Evolutionary conservation across 148 eudicot species (phyloP), one percentile per base, ranked within the genome.

Genomic region (Suaeda aralocaspica): DNA sequence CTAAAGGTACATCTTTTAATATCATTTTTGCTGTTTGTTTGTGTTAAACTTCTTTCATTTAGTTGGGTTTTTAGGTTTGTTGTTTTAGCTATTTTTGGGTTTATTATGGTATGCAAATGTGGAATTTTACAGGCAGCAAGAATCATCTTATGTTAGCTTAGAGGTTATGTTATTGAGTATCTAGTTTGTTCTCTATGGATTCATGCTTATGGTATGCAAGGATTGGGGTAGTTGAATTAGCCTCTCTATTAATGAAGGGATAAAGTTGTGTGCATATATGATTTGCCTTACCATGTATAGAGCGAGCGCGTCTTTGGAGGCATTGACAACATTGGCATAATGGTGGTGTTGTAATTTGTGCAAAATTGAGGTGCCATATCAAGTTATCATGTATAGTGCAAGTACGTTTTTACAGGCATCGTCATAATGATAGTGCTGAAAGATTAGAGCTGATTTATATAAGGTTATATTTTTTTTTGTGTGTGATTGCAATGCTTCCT

Each of bases 1-100:
- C 84, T 93, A 66, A 93, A 90, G 80, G 96, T 90, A 16, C 28
- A 51, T 30, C n/a, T 39, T 5, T 39, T 19, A 9, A 13, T n/a
- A 3, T 57, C 45, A 53, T 52, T 53, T 29, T 68, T 34, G 51
- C 9, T 68, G 2, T n/a, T 50, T 66, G 48, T 9, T 72, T 13
- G 22, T 29, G 34, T 52, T 44, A 12, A 12, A 9, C n/a, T 8
- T 46, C 14, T 22, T 64, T 29, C 30, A 36, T 44, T 21, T 58
- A 62, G 10, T 5, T 9, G 74, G 31, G 58, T 71, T 62, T 72
- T 5, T 25, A 8, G 60, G 2, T 29, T 30, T 33, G 18, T 51
- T 13, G n/a, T 59, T n/a, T n/a, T n/a, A n/a, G n/a, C n/a, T n/a
- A n/a, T n/a, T n/a, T n/a, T n/a, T n/a, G n/a, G 62, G 1, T 9